Evolutionary conservation across 768 basidiomycete genomes (phyloP), one percentile per base, ranked within the genome.

Genomic region (Russula foetens): DNA sequence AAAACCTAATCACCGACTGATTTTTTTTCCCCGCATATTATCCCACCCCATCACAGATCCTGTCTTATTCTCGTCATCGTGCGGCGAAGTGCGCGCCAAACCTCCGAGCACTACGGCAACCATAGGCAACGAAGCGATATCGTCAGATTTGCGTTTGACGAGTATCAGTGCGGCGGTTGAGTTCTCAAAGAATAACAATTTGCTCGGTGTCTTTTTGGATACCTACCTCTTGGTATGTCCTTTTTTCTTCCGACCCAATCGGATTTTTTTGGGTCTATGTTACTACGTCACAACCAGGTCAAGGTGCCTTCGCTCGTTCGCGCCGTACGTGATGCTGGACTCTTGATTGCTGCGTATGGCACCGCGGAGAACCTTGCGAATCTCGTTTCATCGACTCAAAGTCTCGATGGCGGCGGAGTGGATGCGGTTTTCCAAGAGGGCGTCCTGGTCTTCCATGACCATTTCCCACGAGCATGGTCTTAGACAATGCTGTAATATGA

Each of bases 91-190:
- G 64, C 76, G 65, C 64, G 70, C 65, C 50, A 72, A 70, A 59
- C 66, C 74, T 29, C 72, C 73, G 14, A 75, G 75, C 56, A 73
- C 75, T 31, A 76, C 76, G 49, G 72, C 74, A 38, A 53, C 67
- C 72, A 56, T 72, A 69, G 67, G 68, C 19, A 45, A 23, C 45
- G 68, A 75, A 64, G 75, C 76, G 64, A 81, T 82, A 56, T 76
- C n/a, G n/a, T n/a, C 77, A 51, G 76, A 77, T 61, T 70, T 70
- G 65, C 76, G 84, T 59, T 69, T 82, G 47, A 76, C 81, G 51
- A 94, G 92, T 68, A 84, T 98, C 41, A 83, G 88, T 60, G 85
- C 91, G 59, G 94, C 93, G 17, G 92, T 98, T 58, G 92, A 95
- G 67, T 97, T 98, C 68, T 90, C 94, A 23, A 90, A 88, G 68